Conservation (phyloP, 306 rosid genomes). For the Lathyrus aphaca region DNA sequence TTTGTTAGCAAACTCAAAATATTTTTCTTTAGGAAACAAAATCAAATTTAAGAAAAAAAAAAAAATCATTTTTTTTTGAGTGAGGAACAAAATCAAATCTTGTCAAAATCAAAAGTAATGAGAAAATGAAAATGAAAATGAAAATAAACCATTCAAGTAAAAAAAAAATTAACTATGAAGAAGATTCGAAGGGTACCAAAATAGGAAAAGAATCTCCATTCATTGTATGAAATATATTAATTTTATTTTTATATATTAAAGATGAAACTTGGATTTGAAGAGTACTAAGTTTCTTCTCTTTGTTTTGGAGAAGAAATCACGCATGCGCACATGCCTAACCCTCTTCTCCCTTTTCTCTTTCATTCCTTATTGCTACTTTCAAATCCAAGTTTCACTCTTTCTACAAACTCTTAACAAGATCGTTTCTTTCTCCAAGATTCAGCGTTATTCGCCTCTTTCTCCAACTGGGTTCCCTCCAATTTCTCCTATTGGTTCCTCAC, state of each 20-base stretch:
- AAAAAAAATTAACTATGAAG: neutral
- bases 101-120: neutral
- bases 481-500: constrained; percentile 28
- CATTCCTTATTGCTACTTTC: neutral
- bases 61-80: too few species aligned
- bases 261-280: constrained; percentile 18
- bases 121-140: neutral
- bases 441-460: constrained; percentile 2
- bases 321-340: constrained; percentile 39
- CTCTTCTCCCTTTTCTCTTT: constrained; percentile 24
- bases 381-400: constrained; percentile 40
- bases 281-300: constrained; percentile 2
- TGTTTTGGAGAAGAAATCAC: neutral
- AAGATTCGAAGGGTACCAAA: constrained; percentile 31
- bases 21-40: neutral
- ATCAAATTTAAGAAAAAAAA: neutral
- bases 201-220: constrained; percentile 48
- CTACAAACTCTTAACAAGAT: constrained; percentile 33
- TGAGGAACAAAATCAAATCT: neutral
- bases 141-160: neutral
- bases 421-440: constrained; percentile 33
- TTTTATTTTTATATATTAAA: neutral
- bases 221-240: constrained; percentile 36
- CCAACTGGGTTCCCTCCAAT: constrained; percentile 50
- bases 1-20: neutral